Evolutionary conservation across 352 stramenopile genomes (phyloP).

Genomic region (Globisporangium canariense): DNA sequence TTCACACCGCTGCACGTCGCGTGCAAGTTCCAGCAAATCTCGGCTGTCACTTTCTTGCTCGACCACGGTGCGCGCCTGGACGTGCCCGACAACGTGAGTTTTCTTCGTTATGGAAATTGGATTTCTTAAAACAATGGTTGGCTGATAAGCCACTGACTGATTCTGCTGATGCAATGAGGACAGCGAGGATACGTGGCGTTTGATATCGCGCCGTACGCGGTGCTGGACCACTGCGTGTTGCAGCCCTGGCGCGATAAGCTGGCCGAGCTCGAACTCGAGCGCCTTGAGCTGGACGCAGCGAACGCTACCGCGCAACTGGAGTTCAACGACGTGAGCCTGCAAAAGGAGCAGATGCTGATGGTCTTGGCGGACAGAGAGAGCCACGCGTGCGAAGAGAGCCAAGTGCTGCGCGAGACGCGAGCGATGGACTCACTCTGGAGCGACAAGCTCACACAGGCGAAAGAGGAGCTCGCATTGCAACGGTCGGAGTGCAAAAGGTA

Average conservation of each 20-base stretch:
- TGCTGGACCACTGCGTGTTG: constrained; percentile 42
- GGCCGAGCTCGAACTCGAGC: constrained; percentile 15
- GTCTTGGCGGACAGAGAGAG: constrained; percentile 36
- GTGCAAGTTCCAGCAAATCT: constrained; percentile 42
- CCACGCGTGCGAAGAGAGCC: constrained; percentile 22
- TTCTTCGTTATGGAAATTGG: neutral
- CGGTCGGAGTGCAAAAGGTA: constrained; percentile 18
- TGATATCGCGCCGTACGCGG: constrained; percentile 41
- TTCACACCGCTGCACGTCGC: constrained; percentile 54
- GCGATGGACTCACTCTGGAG: constrained; percentile 29
- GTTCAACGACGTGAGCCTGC: constrained; percentile 17
- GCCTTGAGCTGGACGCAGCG: constrained; percentile 19
- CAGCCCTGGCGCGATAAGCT: constrained; percentile 24
- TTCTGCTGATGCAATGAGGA: neutral
- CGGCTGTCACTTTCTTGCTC: constrained; percentile 37
- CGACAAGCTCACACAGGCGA: constrained; percentile 15
- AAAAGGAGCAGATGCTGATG: constrained; percentile 30
- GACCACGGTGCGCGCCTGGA: constrained; percentile 33
- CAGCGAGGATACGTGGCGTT: constrained; percentile 44
- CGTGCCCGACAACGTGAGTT: constrained; percentile 43
- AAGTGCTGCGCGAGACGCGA: constrained; percentile 16
- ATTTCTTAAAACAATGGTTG: neutral
- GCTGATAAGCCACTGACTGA: neutral
- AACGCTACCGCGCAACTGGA: constrained; percentile 16
- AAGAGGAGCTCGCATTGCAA: constrained; percentile 20